A percentile compares a stretch with the other conserved stretches of the same genome.
Conservation (phyloP, 441 rosid genomes). For the Bruguiera hainesii region DNA sequence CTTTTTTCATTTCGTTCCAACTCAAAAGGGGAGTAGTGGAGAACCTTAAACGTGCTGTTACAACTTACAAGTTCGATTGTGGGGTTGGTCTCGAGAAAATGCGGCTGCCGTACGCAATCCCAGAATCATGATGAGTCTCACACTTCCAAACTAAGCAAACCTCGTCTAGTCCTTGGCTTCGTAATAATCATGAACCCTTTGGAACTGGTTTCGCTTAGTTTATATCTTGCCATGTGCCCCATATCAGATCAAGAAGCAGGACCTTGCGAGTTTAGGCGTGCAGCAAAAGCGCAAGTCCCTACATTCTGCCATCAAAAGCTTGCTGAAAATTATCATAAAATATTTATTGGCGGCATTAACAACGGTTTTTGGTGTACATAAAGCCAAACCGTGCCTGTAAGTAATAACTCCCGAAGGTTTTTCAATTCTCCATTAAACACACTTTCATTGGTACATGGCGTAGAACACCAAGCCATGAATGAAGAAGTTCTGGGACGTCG, state of each 20-base stretch:
- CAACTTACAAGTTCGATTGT: slow-evolving; percentile 28
- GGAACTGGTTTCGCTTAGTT: slow-evolving; percentile 19
- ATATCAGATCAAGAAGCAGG: neutral
- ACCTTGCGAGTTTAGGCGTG: neutral
- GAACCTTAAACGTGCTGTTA: slow-evolving; percentile 12
- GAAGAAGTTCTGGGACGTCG: too few species aligned
- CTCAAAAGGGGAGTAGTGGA: slow-evolving; percentile 23
- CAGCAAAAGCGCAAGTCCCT: too few species aligned
- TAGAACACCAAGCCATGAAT: too few species aligned
- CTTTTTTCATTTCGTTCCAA: slow-evolving; percentile 27
- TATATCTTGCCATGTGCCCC: slow-evolving; percentile 27
- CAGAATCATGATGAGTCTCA: slow-evolving; percentile 22
- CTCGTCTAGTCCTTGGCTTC: slow-evolving; percentile 5
- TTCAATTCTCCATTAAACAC: too few species aligned
- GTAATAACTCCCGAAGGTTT: too few species aligned
- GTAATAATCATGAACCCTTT: slow-evolving; percentile 14
- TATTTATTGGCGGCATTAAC: too few species aligned
- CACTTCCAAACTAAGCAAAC: slow-evolving; percentile 11
- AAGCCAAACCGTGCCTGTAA: too few species aligned
- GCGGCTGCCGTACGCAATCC: slow-evolving; percentile 29
- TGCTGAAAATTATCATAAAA: too few species aligned
- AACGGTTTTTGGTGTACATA: too few species aligned
- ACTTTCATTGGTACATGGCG: too few species aligned
- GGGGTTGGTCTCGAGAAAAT: slow-evolving; percentile 46
- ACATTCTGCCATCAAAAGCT: too few species aligned